Evolutionary conservation across 2,329 filamentous ascomycete species (phyloP).

Genomic region (Clonostachys rosea): DNA sequence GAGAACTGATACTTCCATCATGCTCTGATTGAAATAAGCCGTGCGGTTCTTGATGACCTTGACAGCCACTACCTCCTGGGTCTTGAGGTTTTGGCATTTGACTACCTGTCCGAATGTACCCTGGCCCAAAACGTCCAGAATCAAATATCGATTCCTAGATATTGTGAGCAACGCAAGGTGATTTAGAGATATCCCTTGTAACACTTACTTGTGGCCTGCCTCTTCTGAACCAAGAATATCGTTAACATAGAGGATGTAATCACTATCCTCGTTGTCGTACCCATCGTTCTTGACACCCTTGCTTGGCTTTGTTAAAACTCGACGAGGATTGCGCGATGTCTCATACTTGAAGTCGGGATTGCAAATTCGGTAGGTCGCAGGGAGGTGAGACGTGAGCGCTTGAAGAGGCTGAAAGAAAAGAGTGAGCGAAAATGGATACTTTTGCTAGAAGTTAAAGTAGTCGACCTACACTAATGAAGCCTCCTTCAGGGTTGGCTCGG

Average conservation of each 20-base stretch:
- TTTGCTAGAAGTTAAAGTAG: not conserved
- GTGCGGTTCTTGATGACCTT: slow-evolving; percentile 99
- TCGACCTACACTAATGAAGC: slow-evolving; percentile 85
- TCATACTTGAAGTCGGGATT: slow-evolving; percentile 99
- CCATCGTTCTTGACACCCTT: slow-evolving; percentile 98
- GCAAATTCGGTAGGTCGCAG: slow-evolving; percentile 95
- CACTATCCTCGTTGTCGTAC: slow-evolving; percentile 97
- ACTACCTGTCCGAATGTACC: slow-evolving; percentile 98
- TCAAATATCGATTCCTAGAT: slow-evolving; percentile 86
- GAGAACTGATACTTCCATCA: slow-evolving; percentile 99
- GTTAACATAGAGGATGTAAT: slow-evolving; percentile 98
- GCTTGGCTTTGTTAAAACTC: slow-evolving; percentile 96
- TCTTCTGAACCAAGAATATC: slow-evolving; percentile 97
- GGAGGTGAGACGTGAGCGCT: slow-evolving; percentile 88
- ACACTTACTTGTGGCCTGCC: slow-evolving; percentile 84
- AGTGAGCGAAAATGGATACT: slow-evolving; percentile 6
- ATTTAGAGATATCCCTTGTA: not conserved
- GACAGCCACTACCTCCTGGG: slow-evolving; percentile 95
- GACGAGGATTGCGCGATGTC: slow-evolving; percentile 89
- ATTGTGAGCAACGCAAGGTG: not conserved
- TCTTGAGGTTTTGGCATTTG: slow-evolving; percentile 98
- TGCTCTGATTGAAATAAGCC: slow-evolving; percentile 99
- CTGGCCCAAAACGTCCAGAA: slow-evolving; percentile 93
- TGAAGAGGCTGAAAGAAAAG: slow-evolving; percentile 68
- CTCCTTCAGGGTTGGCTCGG: slow-evolving; percentile 91